These are phyloP conservation scores for Esteya vermicola DNA, from an alignment of 2,329 filamentous ascomycete genomes.

Conservation along the genomic window DNA sequence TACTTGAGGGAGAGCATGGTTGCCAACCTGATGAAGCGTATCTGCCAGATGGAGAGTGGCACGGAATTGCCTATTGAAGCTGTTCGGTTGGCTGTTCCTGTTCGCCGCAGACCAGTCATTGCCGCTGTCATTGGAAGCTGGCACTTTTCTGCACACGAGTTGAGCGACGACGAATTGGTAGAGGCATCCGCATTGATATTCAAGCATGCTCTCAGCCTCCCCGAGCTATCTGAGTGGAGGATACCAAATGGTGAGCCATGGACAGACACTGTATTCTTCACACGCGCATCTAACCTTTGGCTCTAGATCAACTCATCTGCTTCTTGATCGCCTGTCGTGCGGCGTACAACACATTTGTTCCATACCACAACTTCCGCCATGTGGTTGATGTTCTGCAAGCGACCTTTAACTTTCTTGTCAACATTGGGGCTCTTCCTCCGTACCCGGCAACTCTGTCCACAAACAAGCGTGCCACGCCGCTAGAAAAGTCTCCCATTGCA, in stretches of 20 bases:
- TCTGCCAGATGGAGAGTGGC: constrained; percentile 51
- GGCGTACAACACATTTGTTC: constrained; percentile 92
- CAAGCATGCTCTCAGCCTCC: constrained; percentile 70
- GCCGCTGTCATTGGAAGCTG: constrained; percentile 60
- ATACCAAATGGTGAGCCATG: constrained; percentile 55
- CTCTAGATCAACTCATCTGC: constrained; percentile 59
- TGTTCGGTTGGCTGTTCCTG: constrained; percentile 53
- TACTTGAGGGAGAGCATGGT: constrained; percentile 92
- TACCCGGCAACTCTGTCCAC: constrained; percentile 31
- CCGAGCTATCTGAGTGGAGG: constrained; percentile 67
- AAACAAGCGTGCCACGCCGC: constrained; percentile 30
- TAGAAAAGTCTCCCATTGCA: constrained; percentile 56
- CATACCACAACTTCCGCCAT: constrained; percentile 97
- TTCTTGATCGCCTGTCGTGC: constrained; percentile 81
- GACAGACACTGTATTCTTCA: not conserved
- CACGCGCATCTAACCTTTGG: not conserved
- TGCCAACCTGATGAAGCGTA: constrained; percentile 75
- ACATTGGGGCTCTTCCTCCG: constrained; percentile 59
- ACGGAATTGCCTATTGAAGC: constrained; percentile 48
- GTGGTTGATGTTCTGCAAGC: constrained; percentile 94
- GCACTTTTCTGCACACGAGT: constrained; percentile 82
- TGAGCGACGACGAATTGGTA: constrained; percentile 79
- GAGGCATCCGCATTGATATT: constrained; percentile 80
- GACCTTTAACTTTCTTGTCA: constrained; percentile 76
- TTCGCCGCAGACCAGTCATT: constrained; percentile 51